phyloP scores from a whole-genome alignment of 352 stramenopile species.

The Phytophthora megakarya region DNA sequence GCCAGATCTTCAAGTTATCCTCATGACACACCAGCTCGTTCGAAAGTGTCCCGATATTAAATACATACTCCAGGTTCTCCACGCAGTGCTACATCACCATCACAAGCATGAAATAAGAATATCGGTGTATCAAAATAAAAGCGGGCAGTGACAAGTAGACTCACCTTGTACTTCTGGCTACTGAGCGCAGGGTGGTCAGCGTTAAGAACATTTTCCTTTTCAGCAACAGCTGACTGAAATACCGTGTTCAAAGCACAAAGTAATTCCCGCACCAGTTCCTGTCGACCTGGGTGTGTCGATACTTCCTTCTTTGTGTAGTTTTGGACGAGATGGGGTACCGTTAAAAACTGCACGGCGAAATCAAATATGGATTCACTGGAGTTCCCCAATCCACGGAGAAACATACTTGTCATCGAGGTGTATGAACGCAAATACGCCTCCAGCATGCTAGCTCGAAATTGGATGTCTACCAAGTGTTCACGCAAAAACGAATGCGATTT shows the following conservation, averaged over 20 bases:
- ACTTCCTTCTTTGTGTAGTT: constrained; percentile 74
- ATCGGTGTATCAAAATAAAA: not conserved
- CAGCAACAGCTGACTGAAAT: constrained; percentile 57
- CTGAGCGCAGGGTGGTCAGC: constrained; percentile 78
- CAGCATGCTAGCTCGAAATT: constrained; percentile 77
- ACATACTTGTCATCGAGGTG: constrained; percentile 72
- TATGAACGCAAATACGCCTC: constrained; percentile 79
- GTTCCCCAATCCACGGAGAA: constrained; percentile 79
- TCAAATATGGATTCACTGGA: constrained; percentile 89
- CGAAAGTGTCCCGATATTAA: constrained; percentile 78
- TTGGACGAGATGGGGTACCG: constrained; percentile 79
- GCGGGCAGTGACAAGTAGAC: not conserved
- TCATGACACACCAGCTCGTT: constrained; percentile 78
- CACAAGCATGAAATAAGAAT: not conserved
- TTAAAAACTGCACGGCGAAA: constrained; percentile 88
- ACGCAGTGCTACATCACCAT: constrained; percentile 68
- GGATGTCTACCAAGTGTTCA: constrained; percentile 76
- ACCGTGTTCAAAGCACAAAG: constrained; percentile 66
- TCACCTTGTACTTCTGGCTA: constrained; percentile 90
- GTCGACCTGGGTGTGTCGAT: constrained; percentile 47
- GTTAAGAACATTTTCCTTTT: constrained; percentile 50
- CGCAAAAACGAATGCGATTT: constrained; percentile 66
- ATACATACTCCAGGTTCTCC: constrained; percentile 88
- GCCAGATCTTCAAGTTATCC: constrained; percentile 73
- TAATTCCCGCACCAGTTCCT: constrained; percentile 69